Evolutionary conservation across 345 rosid genomes (phyloP), one percentile per base, ranked within the genome.

Genomic region (Salix exigua): DNA sequence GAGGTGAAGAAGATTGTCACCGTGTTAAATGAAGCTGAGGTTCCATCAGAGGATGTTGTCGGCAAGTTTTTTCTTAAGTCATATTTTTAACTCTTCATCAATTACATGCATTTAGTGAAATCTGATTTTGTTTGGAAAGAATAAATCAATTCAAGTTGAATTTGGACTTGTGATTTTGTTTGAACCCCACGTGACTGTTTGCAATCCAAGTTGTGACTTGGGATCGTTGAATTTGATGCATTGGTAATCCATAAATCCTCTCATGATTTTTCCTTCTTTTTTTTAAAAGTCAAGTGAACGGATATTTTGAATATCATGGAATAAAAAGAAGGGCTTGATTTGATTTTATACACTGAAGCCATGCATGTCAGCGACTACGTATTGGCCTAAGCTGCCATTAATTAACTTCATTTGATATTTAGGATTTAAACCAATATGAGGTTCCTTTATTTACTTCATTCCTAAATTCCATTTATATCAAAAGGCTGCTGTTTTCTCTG

Each of bases 1-100:
- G 93, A 91, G 77, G 96, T 91, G 76, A 87, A 89, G 87, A 89
- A 86, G 91, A 88, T 91, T 58, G 88, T 91, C 50, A 40, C 85
- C 8, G 42, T 73, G 25, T 79, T 91, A 83, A 91, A 91, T 62
- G 86, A 85, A 83, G 89, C 89, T 72, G 93, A 91, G 68, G 88
- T 91, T 46, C 96, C 96, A 78, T 79, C 89, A 0, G 79, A 87
- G 78, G 93, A 89, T 66, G 87, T 79, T 64, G 96, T 88, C 6
- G 96, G 91, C 89, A 78, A 76, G 84, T 53, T 44, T 73, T 31
- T n/a, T 53, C 10, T 58, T 23, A 23, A 58, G 28, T 58, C 63
- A 23, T 3, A 58, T 58, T 58, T 58, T 3, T 21, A 58, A n/a
- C 28, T 58, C 62, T 58, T 12, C 63, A 23, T 10, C 28, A 10